Evolutionary conservation across 345 rosid genomes (phyloP).

Genomic region (Rhodamnia argentea): DNA sequence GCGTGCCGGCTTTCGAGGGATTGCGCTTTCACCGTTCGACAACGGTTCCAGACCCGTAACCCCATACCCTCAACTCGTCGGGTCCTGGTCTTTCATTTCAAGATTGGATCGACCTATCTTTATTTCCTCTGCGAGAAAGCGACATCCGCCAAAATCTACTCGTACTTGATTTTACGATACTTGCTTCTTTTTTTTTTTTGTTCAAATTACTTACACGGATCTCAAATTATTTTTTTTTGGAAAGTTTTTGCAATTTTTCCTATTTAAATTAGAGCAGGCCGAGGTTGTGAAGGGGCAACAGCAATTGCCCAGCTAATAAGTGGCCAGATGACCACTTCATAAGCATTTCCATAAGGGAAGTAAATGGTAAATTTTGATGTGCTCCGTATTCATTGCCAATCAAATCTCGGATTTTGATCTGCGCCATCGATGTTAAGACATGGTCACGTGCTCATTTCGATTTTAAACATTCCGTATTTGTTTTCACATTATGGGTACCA

Average conservation of each 20-base stretch:
- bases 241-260: not conserved
- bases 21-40: too few species aligned
- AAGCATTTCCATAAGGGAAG: not conserved
- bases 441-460: not conserved
- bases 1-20: too few species aligned
- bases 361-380: not conserved
- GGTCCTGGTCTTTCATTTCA: too few species aligned
- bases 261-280: not conserved
- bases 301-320: not conserved
- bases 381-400: not conserved
- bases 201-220: not conserved
- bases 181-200: not conserved
- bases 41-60: too few species aligned
- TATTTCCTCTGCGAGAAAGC: too few species aligned
- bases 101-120: too few species aligned
- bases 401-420: not conserved
- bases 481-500: not conserved
- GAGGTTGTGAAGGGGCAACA: not conserved
- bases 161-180: not conserved
- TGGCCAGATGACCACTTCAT: not conserved
- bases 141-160: too few species aligned
- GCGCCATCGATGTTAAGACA: not conserved
- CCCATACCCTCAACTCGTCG: too few species aligned
- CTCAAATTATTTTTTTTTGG: not conserved
- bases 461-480: not conserved